A percentile compares a stretch with the other conserved stretches of the same genome.
Conservation (phyloP, 2,329 filamentous ascomycete genomes). For the Colletotrichum lini region DNA sequence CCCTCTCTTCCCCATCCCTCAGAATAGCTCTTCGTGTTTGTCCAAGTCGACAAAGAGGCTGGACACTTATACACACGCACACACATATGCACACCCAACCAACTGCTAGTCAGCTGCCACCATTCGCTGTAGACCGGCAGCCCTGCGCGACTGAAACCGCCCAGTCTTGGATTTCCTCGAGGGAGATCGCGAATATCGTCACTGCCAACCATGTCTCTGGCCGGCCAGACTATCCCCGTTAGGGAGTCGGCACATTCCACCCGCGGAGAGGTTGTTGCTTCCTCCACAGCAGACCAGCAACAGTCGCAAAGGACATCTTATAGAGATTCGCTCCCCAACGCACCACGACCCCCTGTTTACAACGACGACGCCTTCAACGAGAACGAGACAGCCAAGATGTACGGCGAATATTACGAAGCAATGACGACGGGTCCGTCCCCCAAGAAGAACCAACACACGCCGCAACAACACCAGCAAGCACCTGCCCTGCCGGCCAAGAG, state of each 20-base stretch:
- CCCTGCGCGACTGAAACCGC: slow-evolving; percentile 34
- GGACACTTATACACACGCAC: slow-evolving; percentile 31
- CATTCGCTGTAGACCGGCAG: slow-evolving; percentile 38
- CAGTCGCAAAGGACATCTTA: slow-evolving; percentile 39
- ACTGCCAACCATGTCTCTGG: slow-evolving; percentile 42
- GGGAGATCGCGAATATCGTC: slow-evolving; percentile 33
- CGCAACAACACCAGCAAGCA: slow-evolving; percentile 44
- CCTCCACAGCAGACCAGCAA: slow-evolving; percentile 16
- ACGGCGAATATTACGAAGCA: slow-evolving; percentile 44
- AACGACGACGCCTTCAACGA: slow-evolving; percentile 43
- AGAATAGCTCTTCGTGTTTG: slow-evolving; percentile 1
- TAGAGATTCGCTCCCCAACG: slow-evolving; percentile 43
- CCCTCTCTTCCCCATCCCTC: slow-evolving; percentile 4
- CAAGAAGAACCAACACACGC: slow-evolving; percentile 40
- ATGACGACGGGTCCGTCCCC: slow-evolving; percentile 42
- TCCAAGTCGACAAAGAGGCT: slow-evolving; percentile 19
- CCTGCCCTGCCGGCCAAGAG: slow-evolving; percentile 68
- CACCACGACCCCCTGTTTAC: slow-evolving; percentile 37
- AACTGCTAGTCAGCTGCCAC: slow-evolving; percentile 11
- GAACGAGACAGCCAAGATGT: slow-evolving; percentile 42
- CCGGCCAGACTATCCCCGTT: slow-evolving; percentile 41
- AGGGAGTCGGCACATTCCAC: slow-evolving; percentile 40
- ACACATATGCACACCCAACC: background rate
- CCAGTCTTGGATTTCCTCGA: slow-evolving; percentile 38
- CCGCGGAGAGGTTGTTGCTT: slow-evolving; percentile 14